These are phyloP conservation scores for Agrocybe chaxingu DNA, from an alignment of 768 basidiomycete genomes.

Conservation along the genomic window DNA sequence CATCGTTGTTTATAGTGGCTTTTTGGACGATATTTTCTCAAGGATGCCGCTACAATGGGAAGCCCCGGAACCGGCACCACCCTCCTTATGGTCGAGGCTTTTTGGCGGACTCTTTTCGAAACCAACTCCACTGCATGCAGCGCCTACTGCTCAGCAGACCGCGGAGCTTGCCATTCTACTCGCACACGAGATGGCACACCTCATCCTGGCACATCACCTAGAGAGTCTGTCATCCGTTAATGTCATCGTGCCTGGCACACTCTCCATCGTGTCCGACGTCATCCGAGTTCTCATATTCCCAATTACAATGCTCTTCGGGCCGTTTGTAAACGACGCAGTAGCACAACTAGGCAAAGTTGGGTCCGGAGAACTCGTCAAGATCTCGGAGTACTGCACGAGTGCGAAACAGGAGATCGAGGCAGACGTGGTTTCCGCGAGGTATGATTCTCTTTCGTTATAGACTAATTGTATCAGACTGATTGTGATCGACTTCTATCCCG, in stretches of 20 bases:
- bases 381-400: slow-evolving; percentile 75
- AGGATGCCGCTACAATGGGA: slow-evolving; percentile 31
- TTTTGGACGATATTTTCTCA: slow-evolving; percentile 81
- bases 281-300: slow-evolving; percentile 81
- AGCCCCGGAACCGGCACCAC: slow-evolving; percentile 17
- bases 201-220: slow-evolving; percentile 87
- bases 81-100: slow-evolving; percentile 46
- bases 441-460: slow-evolving; percentile 2
- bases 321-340: slow-evolving; percentile 93
- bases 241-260: slow-evolving; percentile 75
- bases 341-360: slow-evolving; percentile 77
- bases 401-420: slow-evolving; percentile 89
- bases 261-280: slow-evolving; percentile 76
- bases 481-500: slow-evolving; percentile 1
- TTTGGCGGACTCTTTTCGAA: slow-evolving; percentile 43
- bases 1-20: slow-evolving; percentile 91
- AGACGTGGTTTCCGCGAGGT: slow-evolving; percentile 85
- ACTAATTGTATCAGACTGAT: slow-evolving; percentile 1
- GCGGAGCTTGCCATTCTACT: slow-evolving; percentile 86
- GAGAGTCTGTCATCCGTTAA: slow-evolving; percentile 86
- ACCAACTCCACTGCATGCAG: slow-evolving; percentile 34
- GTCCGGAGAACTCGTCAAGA: slow-evolving; percentile 68
- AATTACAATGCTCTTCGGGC: slow-evolving; percentile 87
- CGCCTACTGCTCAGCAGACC: slow-evolving; percentile 79
- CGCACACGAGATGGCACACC: slow-evolving; percentile 91